Percentiles rank a stretch among this genome's conserved stretches.
phyloP scores from a whole-genome alignment of 192 early-diverging fungal species.

The Chytriomyces confervae region DNA sequence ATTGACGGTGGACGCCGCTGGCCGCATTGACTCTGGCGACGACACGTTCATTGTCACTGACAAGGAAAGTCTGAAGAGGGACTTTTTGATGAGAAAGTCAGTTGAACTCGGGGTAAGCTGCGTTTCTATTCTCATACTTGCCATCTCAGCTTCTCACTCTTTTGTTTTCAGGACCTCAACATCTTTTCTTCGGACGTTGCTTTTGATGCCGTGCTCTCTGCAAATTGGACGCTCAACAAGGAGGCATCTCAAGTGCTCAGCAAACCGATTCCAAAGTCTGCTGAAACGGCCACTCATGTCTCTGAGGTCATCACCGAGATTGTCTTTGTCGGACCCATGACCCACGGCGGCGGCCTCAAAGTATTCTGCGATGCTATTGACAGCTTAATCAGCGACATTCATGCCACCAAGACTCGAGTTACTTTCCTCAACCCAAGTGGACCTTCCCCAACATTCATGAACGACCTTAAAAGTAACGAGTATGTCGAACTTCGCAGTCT shows the following conservation, averaged over 20 bases:
- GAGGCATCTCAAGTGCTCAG: constrained; percentile 13
- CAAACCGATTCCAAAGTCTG: constrained; percentile 33
- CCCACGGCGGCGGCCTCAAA: constrained; percentile 40
- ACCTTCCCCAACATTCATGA: constrained; percentile 12
- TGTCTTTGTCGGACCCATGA: constrained; percentile 46
- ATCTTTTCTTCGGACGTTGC: constrained; percentile 40
- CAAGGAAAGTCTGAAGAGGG: constrained; percentile 37
- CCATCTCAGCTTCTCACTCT: not conserved
- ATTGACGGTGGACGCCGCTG: constrained; percentile 9
- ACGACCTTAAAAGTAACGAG: constrained; percentile 45
- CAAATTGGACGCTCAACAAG: constrained; percentile 33
- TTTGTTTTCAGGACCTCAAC: constrained; percentile 37
- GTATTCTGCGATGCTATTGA: constrained; percentile 51
- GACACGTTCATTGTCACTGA: constrained; percentile 15
- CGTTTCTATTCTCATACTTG: not conserved
- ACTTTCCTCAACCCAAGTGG: constrained; percentile 40
- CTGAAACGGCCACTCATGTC: not conserved
- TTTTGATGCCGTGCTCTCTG: constrained; percentile 29
- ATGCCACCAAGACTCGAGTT: constrained; percentile 16
- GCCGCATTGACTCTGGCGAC: constrained; percentile 34
- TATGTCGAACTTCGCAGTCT: constrained; percentile 42
- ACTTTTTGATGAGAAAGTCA: constrained; percentile 37
- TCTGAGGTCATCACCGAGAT: constrained; percentile 38
- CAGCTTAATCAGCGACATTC: constrained; percentile 13
- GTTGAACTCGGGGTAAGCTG: constrained; percentile 40